Conservation (phyloP, 148 eudicot genomes). For the Vaccinium corymbosum region DNA sequence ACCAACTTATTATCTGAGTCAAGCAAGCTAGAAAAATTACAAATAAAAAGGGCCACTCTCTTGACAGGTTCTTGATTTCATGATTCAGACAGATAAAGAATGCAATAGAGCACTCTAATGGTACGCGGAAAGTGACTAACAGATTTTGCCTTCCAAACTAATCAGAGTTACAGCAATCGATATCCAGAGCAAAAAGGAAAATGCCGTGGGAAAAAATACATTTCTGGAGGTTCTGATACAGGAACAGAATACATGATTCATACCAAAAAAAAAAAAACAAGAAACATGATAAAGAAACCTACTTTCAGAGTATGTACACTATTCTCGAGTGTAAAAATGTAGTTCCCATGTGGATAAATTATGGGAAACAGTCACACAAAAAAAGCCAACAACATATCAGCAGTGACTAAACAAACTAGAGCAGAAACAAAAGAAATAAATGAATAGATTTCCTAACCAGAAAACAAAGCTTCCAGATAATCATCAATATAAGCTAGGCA, state of each 20-base stretch:
- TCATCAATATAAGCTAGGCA: constrained; percentile 95
- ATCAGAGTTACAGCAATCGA: neutral
- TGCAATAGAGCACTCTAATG: neutral
- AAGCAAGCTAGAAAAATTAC: neutral
- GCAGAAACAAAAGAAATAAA: neutral
- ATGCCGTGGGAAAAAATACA: neutral
- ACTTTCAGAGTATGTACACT: neutral
- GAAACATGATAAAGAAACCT: neutral
- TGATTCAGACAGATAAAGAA: neutral
- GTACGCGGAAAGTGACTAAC: neutral
- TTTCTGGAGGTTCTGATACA: constrained; percentile 9
- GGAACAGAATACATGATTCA: neutral
- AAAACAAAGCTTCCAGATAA: constrained; percentile 84
- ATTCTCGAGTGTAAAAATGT: neutral
- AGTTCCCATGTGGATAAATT: neutral
- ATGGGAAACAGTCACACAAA: constrained; percentile 2
- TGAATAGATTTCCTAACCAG: constrained; percentile 11
- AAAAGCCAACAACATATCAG: neutral
- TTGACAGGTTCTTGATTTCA: neutral
- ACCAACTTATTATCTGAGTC: neutral
- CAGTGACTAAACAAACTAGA: neutral
- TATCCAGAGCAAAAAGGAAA: neutral
- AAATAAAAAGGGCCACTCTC: neutral
- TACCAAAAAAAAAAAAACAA: too few species aligned
- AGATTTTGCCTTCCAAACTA: neutral